Evolutionary conservation across 257 asterid species (phyloP).

Genomic region (Buddleja alternifolia): DNA sequence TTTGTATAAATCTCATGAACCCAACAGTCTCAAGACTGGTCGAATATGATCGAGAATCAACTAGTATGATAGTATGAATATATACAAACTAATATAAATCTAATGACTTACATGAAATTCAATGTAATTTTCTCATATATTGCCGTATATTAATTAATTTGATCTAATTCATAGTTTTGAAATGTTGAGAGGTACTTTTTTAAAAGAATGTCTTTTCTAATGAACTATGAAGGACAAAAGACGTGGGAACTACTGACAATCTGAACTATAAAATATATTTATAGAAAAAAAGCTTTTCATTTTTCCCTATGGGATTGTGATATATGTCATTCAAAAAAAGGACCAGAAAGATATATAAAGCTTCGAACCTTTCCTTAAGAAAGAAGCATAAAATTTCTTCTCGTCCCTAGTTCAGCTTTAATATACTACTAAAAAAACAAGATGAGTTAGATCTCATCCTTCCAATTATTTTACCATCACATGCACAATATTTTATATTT

Average conservation of each 20-base stretch:
- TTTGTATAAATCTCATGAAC: too few relatives aligned
- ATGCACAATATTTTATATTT: conserved; percentile 17
- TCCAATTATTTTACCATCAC: conserved; percentile 30
- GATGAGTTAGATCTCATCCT: conserved; percentile 25
- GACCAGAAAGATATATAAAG: conserved; percentile 21
- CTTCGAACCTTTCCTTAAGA: conserved; percentile 32
- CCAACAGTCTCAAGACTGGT: too few relatives aligned
- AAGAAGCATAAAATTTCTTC: conserved; percentile 36
- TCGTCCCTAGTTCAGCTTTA: conserved; percentile 24
- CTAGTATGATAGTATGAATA: too few relatives aligned
- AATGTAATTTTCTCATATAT: too few relatives aligned
- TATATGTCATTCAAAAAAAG: conserved; percentile 28
- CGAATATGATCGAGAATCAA: too few relatives aligned
- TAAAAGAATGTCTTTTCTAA: conserved; percentile 44
- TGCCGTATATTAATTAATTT: background rate
- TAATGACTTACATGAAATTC: too few relatives aligned
- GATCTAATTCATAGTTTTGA: background rate
- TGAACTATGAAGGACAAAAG: conserved; percentile 48
- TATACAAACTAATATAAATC: too few relatives aligned
- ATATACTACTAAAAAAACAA: background rate
- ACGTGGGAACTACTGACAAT: conserved; percentile 44
- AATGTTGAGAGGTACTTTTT: conserved; percentile 5
- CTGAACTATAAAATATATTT: conserved; percentile 30
- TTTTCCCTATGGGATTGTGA: conserved; percentile 23
- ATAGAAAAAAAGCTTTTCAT: conserved; percentile 5